Conservation (phyloP, 192 early-diverging fungal species). For the Chytriomyces sp. region DNA sequence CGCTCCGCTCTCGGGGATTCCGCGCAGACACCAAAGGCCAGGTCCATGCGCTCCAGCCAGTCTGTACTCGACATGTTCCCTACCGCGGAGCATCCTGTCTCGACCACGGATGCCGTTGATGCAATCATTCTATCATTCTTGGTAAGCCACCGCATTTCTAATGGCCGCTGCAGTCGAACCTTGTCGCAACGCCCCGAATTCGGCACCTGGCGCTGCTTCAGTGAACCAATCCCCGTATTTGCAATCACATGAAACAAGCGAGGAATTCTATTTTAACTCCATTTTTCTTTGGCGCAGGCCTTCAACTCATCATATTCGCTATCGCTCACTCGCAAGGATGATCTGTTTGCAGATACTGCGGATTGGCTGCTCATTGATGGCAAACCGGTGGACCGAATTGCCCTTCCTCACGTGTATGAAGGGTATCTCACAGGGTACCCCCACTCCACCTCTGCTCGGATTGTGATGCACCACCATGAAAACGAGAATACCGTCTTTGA, state of each 20-base stretch:
- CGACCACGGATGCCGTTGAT: conserved; percentile 16
- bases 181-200: background rate
- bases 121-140: conserved; percentile 23
- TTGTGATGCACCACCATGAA: conserved; percentile 25
- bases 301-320: conserved; percentile 28
- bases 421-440: conserved; percentile 4
- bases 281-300: background rate
- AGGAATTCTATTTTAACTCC: too few species aligned
- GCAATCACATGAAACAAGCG: too few species aligned
- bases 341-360: conserved; percentile 18
- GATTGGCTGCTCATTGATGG: conserved; percentile 24
- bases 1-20: background rate
- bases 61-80: too few species aligned
- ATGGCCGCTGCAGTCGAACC: background rate
- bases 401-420: conserved; percentile 13
- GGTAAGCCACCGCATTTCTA: background rate
- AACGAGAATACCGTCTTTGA: conserved; percentile 11
- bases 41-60: too few species aligned
- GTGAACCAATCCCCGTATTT: too few species aligned
- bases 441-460: conserved; percentile 3
- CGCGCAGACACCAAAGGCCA: too few species aligned
- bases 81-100: background rate
- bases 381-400: background rate
- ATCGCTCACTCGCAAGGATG: background rate
- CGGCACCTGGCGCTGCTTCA: too few species aligned